These are phyloP conservation scores for Microbotryomycetes sp. DNA, from an alignment of 1,284 basidiomycete species.

Conservation along the genomic window DNA sequence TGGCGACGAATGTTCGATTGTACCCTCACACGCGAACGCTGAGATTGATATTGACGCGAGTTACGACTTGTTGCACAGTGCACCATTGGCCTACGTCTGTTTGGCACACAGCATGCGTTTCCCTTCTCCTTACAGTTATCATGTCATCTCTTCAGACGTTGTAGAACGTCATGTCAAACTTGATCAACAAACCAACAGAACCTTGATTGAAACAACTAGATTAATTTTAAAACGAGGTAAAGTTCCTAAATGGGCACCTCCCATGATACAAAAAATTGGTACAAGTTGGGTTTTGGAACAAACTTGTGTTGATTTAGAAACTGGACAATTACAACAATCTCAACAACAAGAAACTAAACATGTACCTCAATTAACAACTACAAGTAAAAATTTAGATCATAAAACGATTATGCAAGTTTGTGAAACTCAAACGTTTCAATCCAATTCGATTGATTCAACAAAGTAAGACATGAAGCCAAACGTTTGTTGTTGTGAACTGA, in stretches of 20 bases:
- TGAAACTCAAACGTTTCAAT: slow-evolving; percentile 25
- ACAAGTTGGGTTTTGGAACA: slow-evolving; percentile 32
- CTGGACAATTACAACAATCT: background rate
- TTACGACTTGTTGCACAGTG: slow-evolving; percentile 16
- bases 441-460: slow-evolving; percentile 1
- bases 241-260: slow-evolving; percentile 44
- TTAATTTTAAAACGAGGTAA: slow-evolving; percentile 46
- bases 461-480: slow-evolving; percentile 9
- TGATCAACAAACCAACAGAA: slow-evolving; percentile 12
- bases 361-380: slow-evolving; percentile 13
- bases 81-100: slow-evolving; percentile 30
- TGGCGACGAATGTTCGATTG: too few relatives aligned
- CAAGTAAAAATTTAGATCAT: slow-evolving; percentile 30
- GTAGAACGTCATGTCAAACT: slow-evolving; percentile 37
- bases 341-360: background rate
- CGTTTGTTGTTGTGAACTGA: background rate
- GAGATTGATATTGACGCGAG: too few relatives aligned
- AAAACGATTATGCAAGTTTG: slow-evolving; percentile 27
- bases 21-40: too few relatives aligned
- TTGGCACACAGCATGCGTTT: slow-evolving; percentile 44
- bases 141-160: slow-evolving; percentile 44
- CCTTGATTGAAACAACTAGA: slow-evolving; percentile 39
- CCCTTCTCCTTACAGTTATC: slow-evolving; percentile 43
- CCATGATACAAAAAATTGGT: slow-evolving; percentile 36
- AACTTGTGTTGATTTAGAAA: slow-evolving; percentile 24